A percentile compares a stretch with the other conserved stretches of the same genome.
phyloP scores from a whole-genome alignment of 2,329 filamentous ascomycete species.

The Pseudogymnoascus sp. region DNA sequence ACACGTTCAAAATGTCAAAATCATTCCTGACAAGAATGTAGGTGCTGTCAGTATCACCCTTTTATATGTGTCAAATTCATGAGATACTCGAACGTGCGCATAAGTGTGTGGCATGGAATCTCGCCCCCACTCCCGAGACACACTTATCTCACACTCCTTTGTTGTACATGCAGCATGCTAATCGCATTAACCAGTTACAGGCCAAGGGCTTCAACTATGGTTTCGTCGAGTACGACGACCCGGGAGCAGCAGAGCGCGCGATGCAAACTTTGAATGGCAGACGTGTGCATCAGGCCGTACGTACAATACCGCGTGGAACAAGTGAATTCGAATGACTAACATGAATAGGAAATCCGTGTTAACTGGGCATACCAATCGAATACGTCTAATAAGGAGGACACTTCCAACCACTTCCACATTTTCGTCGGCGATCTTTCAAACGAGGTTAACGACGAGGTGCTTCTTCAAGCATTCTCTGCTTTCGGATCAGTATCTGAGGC shows the following conservation, averaged over 20 bases:
- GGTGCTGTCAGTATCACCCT: slow-evolving; percentile 41
- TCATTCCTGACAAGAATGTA: slow-evolving; percentile 99
- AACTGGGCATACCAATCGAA: slow-evolving; percentile 99
- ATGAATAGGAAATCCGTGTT: slow-evolving; percentile 80
- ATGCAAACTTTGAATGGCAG: slow-evolving; percentile 96
- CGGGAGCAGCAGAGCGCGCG: slow-evolving; percentile 87
- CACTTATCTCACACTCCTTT: slow-evolving; percentile 9
- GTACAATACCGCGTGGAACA: slow-evolving; percentile 25
- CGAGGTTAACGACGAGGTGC: slow-evolving; percentile 94
- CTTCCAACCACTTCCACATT: slow-evolving; percentile 96
- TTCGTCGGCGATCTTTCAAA: slow-evolving; percentile 97
- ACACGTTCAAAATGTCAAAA: slow-evolving; percentile 97
- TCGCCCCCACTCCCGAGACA: slow-evolving; percentile 22
- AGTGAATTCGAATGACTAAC: slow-evolving; percentile 22
- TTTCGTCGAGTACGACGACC: slow-evolving; percentile 98
- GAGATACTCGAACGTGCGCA: slow-evolving; percentile 17
- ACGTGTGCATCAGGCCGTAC: slow-evolving; percentile 88
- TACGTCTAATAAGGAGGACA: slow-evolving; percentile 89
- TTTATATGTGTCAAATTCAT: slow-evolving; percentile 20
- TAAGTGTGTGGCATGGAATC: slow-evolving; percentile 19
- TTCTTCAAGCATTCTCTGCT: slow-evolving; percentile 87
- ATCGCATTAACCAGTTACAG: slow-evolving; percentile 41
- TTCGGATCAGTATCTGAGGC: slow-evolving; percentile 96
- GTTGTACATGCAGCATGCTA: slow-evolving; percentile 18
- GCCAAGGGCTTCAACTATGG: slow-evolving; percentile 98